These are phyloP conservation scores for Tolypocladium endophyticum DNA, from an alignment of 2,329 filamentous ascomycete species.

Conservation along the genomic window DNA sequence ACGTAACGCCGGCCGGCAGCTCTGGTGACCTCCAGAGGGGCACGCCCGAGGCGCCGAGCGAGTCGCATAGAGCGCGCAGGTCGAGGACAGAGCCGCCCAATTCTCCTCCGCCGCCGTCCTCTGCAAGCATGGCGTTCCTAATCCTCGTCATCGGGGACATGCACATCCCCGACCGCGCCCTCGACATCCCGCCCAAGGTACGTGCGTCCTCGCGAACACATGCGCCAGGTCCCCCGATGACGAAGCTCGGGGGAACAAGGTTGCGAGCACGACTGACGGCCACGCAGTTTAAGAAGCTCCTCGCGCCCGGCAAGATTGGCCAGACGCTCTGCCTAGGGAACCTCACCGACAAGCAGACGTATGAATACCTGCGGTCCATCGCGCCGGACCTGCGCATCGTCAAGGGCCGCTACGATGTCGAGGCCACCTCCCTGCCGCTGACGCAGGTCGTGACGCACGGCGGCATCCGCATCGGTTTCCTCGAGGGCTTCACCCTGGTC, in stretches of 20 bases:
- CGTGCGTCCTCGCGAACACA: constrained; percentile 1
- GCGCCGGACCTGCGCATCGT: constrained; percentile 63
- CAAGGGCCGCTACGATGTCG: constrained; percentile 56
- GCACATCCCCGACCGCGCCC: constrained; percentile 84
- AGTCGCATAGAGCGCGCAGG: background rate
- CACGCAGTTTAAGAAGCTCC: constrained; percentile 70
- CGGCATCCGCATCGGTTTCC: constrained; percentile 53
- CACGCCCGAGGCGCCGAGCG: background rate
- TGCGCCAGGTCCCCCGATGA: background rate
- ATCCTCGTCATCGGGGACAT: constrained; percentile 89
- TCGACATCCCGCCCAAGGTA: constrained; percentile 87
- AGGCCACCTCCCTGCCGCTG: constrained; percentile 53
- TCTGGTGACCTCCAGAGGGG: background rate
- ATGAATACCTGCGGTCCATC: constrained; percentile 68
- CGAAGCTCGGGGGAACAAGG: background rate
- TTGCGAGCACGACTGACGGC: background rate
- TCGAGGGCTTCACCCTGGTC: constrained; percentile 59
- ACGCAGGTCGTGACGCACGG: constrained; percentile 58
- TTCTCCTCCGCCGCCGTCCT: constrained; percentile 7
- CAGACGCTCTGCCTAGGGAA: constrained; percentile 75
- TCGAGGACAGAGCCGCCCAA: constrained; percentile 5
- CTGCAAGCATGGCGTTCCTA: constrained; percentile 65
- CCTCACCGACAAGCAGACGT: constrained; percentile 68
- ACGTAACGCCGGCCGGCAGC: background rate
- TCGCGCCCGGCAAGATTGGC: constrained; percentile 73